Percentiles rank a stretch among this genome's conserved stretches.
These are phyloP conservation scores for Galerina marginata DNA, from an alignment of 768 basidiomycete species.

Conservation along the genomic window DNA sequence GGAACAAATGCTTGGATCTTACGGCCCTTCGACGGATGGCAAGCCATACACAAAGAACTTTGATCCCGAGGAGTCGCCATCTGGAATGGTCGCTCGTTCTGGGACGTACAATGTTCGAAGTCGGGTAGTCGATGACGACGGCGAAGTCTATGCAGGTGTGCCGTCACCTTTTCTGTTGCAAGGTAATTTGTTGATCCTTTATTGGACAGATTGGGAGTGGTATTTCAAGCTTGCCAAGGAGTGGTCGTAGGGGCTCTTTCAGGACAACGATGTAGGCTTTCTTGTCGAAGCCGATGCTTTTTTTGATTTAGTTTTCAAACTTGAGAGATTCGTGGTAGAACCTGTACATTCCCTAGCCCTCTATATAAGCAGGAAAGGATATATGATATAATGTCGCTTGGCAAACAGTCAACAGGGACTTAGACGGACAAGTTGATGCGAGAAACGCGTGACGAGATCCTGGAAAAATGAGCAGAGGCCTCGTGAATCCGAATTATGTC, in stretches of 20 bases:
- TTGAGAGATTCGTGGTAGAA: neutral
- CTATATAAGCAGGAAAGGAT: constrained; percentile 6
- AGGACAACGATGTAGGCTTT: neutral
- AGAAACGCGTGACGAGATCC: too few relatives aligned
- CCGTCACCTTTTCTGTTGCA: constrained; percentile 3
- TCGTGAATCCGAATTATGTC: neutral
- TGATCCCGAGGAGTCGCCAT: constrained; percentile 70
- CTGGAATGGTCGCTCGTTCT: constrained; percentile 83
- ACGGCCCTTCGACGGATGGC: constrained; percentile 72
- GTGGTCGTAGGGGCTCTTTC: constrained; percentile 50
- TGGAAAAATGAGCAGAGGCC: too few relatives aligned
- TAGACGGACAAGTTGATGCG: neutral
- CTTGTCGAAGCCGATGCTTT: neutral
- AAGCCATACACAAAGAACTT: constrained; percentile 79
- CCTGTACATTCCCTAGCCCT: constrained; percentile 7
- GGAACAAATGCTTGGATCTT: constrained; percentile 95
- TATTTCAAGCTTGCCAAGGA: constrained; percentile 91
- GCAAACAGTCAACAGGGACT: neutral
- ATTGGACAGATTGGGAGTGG: constrained; percentile 79
- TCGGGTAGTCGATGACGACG: constrained; percentile 89
- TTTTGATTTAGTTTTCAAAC: neutral
- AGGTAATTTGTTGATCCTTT: neutral
- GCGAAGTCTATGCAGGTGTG: constrained; percentile 77
- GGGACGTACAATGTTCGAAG: constrained; percentile 82
- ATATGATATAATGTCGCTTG: constrained; percentile 3